A percentile compares a stretch with the other conserved stretches of the same genome.
These are phyloP conservation scores for Closterium sp. DNA, from an alignment of 139 green algal genomes.

Conservation along the genomic window DNA sequence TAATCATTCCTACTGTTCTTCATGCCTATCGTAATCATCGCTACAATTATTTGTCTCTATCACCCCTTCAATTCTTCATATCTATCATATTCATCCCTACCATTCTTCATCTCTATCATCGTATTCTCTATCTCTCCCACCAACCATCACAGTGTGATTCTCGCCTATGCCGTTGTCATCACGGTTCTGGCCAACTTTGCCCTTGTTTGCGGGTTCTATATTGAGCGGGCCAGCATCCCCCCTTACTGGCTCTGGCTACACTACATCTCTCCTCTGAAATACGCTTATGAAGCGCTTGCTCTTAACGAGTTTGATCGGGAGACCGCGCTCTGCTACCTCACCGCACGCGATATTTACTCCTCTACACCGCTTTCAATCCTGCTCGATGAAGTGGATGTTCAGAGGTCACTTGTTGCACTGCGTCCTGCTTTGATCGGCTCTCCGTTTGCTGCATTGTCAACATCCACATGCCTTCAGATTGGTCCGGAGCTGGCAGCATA, in stretches of 20 bases:
- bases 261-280: slow-evolving; percentile 56
- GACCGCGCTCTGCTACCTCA: not conserved
- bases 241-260: slow-evolving; percentile 56
- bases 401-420: not conserved
- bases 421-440: not conserved
- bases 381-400: not conserved
- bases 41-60: not conserved
- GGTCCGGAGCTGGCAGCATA: not conserved
- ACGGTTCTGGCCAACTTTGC: slow-evolving; percentile 33
- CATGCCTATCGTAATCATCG: no score
- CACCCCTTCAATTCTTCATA: no score
- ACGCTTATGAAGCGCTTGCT: slow-evolving; percentile 45
- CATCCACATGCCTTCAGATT: not conserved
- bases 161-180: slow-evolving; percentile 16
- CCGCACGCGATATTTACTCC: not conserved
- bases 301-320: slow-evolving; percentile 43
- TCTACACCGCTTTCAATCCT: not conserved
- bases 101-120: not conserved
- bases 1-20: no score
- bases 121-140: not conserved
- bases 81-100: no score
- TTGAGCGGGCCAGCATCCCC: slow-evolving; percentile 34
- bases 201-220: slow-evolving; percentile 43
- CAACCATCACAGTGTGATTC: not conserved
- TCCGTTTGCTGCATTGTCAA: not conserved